Evolutionary conservation across 2,329 filamentous ascomycete species (phyloP).

Genomic region (Pseudogymnoascus sp.): DNA sequence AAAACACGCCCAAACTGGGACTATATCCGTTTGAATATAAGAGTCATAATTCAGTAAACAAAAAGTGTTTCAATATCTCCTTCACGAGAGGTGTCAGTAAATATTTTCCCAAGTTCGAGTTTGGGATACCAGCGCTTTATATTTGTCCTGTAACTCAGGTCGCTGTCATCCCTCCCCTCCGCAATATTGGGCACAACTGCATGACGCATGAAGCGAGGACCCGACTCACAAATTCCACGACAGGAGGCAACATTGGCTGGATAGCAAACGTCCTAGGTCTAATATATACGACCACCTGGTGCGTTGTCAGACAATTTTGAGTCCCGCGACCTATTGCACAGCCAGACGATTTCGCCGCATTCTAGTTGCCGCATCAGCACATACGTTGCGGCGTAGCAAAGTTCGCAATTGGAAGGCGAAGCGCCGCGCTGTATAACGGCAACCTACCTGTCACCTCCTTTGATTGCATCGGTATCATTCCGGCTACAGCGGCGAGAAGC

Average conservation of each 20-base stretch:
- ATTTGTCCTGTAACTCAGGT: neutral
- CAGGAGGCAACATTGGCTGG: constrained; percentile 1
- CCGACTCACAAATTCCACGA: constrained; percentile 1
- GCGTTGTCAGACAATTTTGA: neutral
- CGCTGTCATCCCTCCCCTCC: neutral
- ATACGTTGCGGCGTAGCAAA: neutral
- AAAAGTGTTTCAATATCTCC: neutral
- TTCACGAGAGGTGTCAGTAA: neutral
- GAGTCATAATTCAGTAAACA: neutral
- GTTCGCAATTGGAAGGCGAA: constrained; percentile 9
- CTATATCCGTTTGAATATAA: neutral
- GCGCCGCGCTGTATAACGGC: neutral
- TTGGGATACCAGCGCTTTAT: neutral
- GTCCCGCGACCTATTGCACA: neutral
- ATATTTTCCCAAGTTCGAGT: neutral
- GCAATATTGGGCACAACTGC: constrained; percentile 3
- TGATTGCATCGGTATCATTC: neutral
- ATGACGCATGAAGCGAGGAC: constrained; percentile 6
- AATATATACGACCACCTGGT: neutral
- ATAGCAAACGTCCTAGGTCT: neutral
- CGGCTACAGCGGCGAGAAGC: neutral
- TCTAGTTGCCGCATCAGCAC: neutral
- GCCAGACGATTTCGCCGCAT: neutral
- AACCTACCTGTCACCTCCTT: neutral
- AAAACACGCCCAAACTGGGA: neutral